phyloP scores from a whole-genome alignment of 805 yeast species.

The Suhomyces faveliae region DNA sequence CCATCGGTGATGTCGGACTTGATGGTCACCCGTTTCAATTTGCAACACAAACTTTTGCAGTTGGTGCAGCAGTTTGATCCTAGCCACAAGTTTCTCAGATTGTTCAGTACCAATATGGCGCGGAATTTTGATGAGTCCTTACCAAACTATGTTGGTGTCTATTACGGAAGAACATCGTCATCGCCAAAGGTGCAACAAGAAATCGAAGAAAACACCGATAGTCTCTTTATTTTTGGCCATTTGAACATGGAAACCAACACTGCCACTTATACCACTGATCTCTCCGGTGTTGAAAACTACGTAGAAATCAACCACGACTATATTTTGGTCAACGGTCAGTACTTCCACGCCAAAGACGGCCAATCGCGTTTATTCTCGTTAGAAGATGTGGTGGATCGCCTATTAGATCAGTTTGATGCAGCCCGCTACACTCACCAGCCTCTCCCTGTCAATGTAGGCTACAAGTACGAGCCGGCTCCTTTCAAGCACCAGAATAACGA shows the following conservation, averaged over 20 bases:
- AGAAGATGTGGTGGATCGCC: slow-evolving; percentile 31
- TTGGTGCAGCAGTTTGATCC: slow-evolving; percentile 41
- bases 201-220: slow-evolving; percentile 54
- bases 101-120: slow-evolving; percentile 63
- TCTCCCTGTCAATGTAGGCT: slow-evolving; percentile 15
- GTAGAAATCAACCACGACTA: slow-evolving; percentile 44
- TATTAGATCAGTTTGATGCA: slow-evolving; percentile 22
- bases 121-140: slow-evolving; percentile 75
- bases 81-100: slow-evolving; percentile 28
- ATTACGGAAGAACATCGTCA: slow-evolving; percentile 57
- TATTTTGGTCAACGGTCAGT: slow-evolving; percentile 33
- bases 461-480: slow-evolving; percentile 13
- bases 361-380: slow-evolving; percentile 24
- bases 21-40: slow-evolving; percentile 60
- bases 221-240: slow-evolving; percentile 70
- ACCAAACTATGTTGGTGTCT: slow-evolving; percentile 66
- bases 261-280: slow-evolving; percentile 22
- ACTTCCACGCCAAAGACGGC: slow-evolving; percentile 15
- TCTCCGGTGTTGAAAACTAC: slow-evolving; percentile 21
- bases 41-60: slow-evolving; percentile 42
- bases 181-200: slow-evolving; percentile 15
- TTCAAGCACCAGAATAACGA: slow-evolving; percentile 4
- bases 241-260: slow-evolving; percentile 37
- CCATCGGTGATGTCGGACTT: slow-evolving; percentile 76
- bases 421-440: not conserved